A percentile compares a stretch with the other conserved stretches of the same genome.
Evolutionary conservation across 2,329 filamentous ascomycete genomes (phyloP).

Genomic region (Furcasterigmium sp.): DNA sequence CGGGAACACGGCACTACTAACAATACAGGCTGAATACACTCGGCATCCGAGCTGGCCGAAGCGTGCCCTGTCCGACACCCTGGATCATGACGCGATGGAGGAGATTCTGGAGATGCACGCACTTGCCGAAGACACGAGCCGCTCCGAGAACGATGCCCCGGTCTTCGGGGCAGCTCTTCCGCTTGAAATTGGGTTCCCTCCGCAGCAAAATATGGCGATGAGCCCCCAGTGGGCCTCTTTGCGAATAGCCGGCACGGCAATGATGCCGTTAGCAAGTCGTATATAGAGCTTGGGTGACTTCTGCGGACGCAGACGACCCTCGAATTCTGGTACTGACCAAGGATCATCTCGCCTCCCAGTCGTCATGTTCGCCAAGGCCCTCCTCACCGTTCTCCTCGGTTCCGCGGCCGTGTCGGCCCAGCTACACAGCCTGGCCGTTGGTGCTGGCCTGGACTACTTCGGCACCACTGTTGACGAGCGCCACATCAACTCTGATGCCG

Average conservation of each 20-base stretch:
- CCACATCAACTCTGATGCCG: constrained; percentile 1
- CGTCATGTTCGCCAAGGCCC: constrained; percentile 11
- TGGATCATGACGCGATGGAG: background rate
- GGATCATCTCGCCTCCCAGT: background rate
- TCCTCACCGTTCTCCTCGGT: constrained; percentile 7
- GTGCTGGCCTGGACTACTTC: constrained; percentile 10
- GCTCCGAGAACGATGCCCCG: no score
- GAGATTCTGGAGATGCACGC: no score
- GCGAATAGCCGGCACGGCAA: background rate
- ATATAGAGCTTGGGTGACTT: no score
- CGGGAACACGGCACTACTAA: no score
- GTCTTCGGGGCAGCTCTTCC: no score
- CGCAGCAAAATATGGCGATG: no score
- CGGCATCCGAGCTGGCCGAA: no score
- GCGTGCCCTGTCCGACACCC: no score
- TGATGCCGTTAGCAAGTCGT: background rate
- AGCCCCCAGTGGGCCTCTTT: background rate
- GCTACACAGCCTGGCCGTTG: constrained; percentile 3
- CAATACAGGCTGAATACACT: no score
- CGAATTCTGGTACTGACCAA: background rate
- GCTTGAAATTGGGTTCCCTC: no score
- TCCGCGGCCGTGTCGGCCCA: constrained; percentile 8
- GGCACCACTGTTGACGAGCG: constrained; percentile 10
- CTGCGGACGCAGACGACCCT: no score
- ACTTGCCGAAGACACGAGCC: no score